Percentiles rank a stretch among this genome's conserved stretches.
Evolutionary conservation across 2,329 filamentous ascomycete genomes (phyloP).

Genomic region (Cladophialophora psammophila): DNA sequence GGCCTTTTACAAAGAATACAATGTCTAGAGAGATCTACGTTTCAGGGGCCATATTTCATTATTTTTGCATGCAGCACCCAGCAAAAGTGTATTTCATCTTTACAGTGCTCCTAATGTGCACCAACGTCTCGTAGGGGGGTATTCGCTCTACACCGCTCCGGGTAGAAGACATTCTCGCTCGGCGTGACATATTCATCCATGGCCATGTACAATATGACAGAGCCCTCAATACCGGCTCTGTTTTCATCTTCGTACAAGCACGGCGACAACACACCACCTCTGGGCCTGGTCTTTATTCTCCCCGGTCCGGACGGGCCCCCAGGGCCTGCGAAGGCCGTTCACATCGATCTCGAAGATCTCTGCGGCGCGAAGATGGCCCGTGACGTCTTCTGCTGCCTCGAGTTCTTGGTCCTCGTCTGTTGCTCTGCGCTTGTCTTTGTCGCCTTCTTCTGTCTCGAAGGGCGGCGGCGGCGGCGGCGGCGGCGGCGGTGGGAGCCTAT

Average conservation of each 20-base stretch:
- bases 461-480: neutral
- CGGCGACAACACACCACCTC: slow-evolving; percentile 64
- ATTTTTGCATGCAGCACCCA: too few species aligned
- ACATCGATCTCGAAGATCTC: slow-evolving; percentile 40
- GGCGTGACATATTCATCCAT: too few species aligned
- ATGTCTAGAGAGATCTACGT: neutral
- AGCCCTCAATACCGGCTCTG: too few species aligned
- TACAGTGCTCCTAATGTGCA: too few species aligned
- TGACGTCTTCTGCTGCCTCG: slow-evolving; percentile 13
- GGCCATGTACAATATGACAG: too few species aligned
- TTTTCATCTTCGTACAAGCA: slow-evolving; percentile 42
- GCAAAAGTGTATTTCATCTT: too few species aligned
- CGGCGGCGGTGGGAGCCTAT: neutral
- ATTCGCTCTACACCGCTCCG: too few species aligned
- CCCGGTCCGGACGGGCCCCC: slow-evolving; percentile 53
- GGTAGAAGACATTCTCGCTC: too few species aligned
- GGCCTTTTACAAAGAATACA: neutral
- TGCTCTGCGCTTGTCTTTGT: slow-evolving; percentile 44
- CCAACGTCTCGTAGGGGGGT: too few species aligned
- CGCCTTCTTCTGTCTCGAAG: slow-evolving; percentile 46
- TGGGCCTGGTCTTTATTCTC: slow-evolving; percentile 59
- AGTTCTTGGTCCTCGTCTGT: slow-evolving; percentile 26
- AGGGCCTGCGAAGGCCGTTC: slow-evolving; percentile 55
- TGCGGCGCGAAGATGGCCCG: slow-evolving; percentile 35
- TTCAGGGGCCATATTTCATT: neutral